phyloP scores from a whole-genome alignment of 257 asterid genomes.

The Orobanche coerulescens region DNA sequence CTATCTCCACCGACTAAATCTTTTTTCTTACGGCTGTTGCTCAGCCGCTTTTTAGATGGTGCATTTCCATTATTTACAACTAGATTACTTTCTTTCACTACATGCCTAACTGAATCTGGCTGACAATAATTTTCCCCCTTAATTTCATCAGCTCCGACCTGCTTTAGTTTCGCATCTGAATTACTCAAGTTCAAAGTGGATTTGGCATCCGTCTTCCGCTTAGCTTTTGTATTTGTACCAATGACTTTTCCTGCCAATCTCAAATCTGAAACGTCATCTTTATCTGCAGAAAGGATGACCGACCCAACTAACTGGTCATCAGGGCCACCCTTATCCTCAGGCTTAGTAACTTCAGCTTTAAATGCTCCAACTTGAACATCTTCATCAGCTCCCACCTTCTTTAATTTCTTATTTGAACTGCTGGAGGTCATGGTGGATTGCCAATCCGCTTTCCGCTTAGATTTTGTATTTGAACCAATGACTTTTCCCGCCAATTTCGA shows the following conservation, averaged over 20 bases:
- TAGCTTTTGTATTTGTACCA: slow-evolving; percentile 27
- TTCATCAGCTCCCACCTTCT: slow-evolving; percentile 33
- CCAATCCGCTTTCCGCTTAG: slow-evolving; percentile 21
- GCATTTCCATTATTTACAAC: slow-evolving; percentile 32
- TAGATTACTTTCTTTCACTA: slow-evolving; percentile 29
- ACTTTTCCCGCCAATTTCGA: slow-evolving; percentile 18
- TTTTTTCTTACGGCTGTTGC: slow-evolving; percentile 44
- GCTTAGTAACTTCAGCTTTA: slow-evolving; percentile 31
- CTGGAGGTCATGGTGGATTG: slow-evolving; percentile 28
- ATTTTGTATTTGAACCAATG: slow-evolving; percentile 23
- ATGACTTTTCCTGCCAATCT: slow-evolving; percentile 20
- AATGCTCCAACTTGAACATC: slow-evolving; percentile 29
- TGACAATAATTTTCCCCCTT: slow-evolving; percentile 29
- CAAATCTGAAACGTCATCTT: slow-evolving; percentile 9
- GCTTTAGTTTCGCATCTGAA: slow-evolving; percentile 33
- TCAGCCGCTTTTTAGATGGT: slow-evolving; percentile 34
- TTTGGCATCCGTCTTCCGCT: slow-evolving; percentile 26
- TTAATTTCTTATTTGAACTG: slow-evolving; percentile 28
- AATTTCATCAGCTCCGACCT: slow-evolving; percentile 31
- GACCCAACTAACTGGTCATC: slow-evolving; percentile 27
- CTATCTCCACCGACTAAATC: slow-evolving; percentile 30
- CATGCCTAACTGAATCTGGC: slow-evolving; percentile 29
- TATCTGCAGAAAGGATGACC: slow-evolving; percentile 21
- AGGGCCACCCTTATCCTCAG: slow-evolving; percentile 32
- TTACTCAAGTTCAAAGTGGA: slow-evolving; percentile 27